Evolutionary conservation across 2,329 filamentous ascomycete species (phyloP), one percentile per base, ranked within the genome.

Genomic region (Zymoseptoria passerinii): DNA sequence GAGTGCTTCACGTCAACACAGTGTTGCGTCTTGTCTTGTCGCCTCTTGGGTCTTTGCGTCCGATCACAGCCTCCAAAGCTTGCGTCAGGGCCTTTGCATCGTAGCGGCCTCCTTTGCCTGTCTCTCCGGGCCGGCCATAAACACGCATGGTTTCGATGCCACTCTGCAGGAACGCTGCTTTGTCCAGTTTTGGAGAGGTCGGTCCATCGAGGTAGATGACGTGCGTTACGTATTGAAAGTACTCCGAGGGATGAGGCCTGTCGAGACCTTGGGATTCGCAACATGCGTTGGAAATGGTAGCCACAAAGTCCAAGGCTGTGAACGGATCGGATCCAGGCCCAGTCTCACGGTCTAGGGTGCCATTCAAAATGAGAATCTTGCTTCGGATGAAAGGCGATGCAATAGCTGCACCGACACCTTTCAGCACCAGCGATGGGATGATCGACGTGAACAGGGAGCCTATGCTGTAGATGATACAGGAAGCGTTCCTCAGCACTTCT

Each of bases 391-490:
- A 67, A 0, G 78, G 74, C 27, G 74, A 77, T 13, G 75, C 73
- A 1, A 80, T 75, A 0, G 84, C 83, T 19, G 83, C 79, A 0
- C 89, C 90, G 0, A 95, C 85, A 3, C 88, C 89, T 23, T 84
- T 81, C 6, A 96, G 80, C 4, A 97, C 83, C 1, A 97, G 76
- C 16, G 85, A 91, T 0, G 92, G 92, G 1, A 96, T 81, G 35
- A 97, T 83, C 4, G 88, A 92, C 0, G 92, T 97, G 73, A 95
- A 97, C 0, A 97, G 78, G 1, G 87, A 92, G n/a, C 94, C 94
- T 59, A 97, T 95, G 72, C 88, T 92, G 75, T 96, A 97, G 51
- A 97, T 83, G 8, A 96, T 80, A 1, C 84, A 86, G 57, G 84
- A 81, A 0, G 88, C 81, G 1, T 76, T 75, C 16, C 77, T 76